Evolutionary conservation across 176 grass and related monocot genomes (phyloP), one percentile per base, ranked within the genome.

Genomic region (Oryza meridionalis): DNA sequence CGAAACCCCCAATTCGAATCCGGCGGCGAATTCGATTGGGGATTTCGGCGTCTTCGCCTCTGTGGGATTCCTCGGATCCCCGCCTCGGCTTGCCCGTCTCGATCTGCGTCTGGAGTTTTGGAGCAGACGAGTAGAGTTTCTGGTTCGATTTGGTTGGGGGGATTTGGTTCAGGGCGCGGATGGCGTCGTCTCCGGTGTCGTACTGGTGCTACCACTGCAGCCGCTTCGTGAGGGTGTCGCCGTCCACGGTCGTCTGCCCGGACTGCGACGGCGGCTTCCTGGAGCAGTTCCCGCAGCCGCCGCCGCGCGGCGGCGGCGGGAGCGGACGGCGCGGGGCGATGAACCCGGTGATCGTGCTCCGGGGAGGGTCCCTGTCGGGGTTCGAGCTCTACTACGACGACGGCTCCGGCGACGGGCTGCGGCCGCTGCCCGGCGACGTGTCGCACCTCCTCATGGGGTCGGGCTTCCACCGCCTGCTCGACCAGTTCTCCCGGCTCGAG

Each of bases 331-430:
- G 89, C 35, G 87, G 81, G 21, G 65, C 86, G 63, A 89, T 94
- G 86, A 94, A 94, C 62, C 92, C 92, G 59, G 89, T 94, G 62
- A 94, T 94, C 86, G 92, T 91, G 42, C 92, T 94, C n/a, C 92
- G 92, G 33, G 83, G 86, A 43, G 83, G 86, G 29, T 90, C 88
- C 42, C 73, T 90, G 0, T 70, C 89, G 1, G 86, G 89, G 1
- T 94, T 94, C 81, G 92, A 94, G 84, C 81, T 94, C 81, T 94
- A 87, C 84, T 94, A 94, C 81, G 92, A 94, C 53, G 92, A 89
- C 63, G 92, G 92, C 21, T 82, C 92, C 5, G 92, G 89, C 49
- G 90, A 90, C 11, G 89, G 92, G 67, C 84, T 91, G 50, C 86
- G 86, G 5, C 92, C 92, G 33, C 74, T 94, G 26, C 92, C 92